phyloP scores from a whole-genome alignment of 2,329 filamentous ascomycete genomes.

The Colletotrichum sp. region DNA sequence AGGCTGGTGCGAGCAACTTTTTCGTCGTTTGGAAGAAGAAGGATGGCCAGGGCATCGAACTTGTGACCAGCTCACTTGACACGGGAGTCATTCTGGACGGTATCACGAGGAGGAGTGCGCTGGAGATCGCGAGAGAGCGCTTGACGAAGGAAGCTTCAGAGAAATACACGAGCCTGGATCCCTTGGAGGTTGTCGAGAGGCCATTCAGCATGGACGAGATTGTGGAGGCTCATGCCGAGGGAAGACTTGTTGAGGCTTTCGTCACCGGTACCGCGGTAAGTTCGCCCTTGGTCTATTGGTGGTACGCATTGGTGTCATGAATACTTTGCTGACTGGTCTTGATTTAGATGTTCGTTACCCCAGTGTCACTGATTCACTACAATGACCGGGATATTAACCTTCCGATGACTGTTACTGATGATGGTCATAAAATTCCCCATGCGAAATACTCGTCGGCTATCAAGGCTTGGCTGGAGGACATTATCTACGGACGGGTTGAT shows the following conservation, averaged over 20 bases:
- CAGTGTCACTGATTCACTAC: constrained; percentile 72
- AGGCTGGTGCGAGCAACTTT: constrained; percentile 68
- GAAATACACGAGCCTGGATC: not conserved
- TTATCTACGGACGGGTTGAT: constrained; percentile 74
- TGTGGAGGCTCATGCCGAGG: constrained; percentile 74
- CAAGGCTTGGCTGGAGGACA: constrained; percentile 71
- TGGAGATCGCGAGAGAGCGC: constrained; percentile 73
- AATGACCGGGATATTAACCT: constrained; percentile 68
- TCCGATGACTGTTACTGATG: constrained; percentile 55
- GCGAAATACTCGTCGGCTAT: constrained; percentile 58
- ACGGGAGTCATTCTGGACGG: constrained; percentile 87
- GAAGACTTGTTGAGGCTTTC: constrained; percentile 82
- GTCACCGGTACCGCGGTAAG: constrained; percentile 84
- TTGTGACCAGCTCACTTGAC: constrained; percentile 84
- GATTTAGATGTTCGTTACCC: constrained; percentile 70
- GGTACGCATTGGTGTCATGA: not conserved
- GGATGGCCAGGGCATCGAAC: constrained; percentile 59
- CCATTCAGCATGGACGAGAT: constrained; percentile 84
- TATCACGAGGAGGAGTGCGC: constrained; percentile 78
- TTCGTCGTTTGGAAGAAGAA: constrained; percentile 59
- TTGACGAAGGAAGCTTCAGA: constrained; percentile 61
- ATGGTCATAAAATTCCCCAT: not conserved
- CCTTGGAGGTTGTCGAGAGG: constrained; percentile 69
- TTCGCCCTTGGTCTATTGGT: constrained; percentile 24
- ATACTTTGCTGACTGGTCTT: constrained; percentile 15